Conservation (phyloP, 805 yeast genomes). For the Candida coquimbonensis region DNA sequence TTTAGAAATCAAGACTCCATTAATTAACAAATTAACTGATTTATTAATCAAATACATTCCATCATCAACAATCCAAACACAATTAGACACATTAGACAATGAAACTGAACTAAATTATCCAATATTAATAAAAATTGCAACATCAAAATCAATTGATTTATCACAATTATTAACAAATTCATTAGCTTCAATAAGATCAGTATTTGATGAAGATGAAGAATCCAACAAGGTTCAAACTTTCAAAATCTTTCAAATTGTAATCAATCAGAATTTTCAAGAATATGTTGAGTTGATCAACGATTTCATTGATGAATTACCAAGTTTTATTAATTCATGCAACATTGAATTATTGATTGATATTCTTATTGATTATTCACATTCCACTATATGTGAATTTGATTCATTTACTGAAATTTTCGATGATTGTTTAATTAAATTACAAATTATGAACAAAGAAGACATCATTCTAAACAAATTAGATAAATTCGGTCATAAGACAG, state of each 20-base stretch:
- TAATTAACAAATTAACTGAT: constrained; percentile 15
- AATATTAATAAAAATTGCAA: constrained; percentile 10
- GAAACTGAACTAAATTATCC: constrained; percentile 7
- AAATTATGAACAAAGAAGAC: constrained; percentile 14
- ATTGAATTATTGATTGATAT: constrained; percentile 28
- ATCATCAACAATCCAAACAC: constrained; percentile 4
- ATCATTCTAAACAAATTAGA: constrained; percentile 28
- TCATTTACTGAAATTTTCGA: constrained; percentile 27
- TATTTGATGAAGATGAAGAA: constrained; percentile 17
- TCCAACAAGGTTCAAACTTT: constrained; percentile 20
- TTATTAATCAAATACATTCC: constrained; percentile 17
- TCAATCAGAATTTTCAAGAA: constrained; percentile 17
- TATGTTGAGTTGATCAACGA: constrained; percentile 24
- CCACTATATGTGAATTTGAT: constrained; percentile 15
- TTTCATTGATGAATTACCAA: constrained; percentile 30
- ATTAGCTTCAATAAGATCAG: constrained; percentile 14
- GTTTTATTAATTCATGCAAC: constrained; percentile 24
- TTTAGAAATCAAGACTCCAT: constrained; percentile 11
- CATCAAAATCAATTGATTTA: constrained; percentile 5
- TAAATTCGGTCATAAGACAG: constrained; percentile 23
- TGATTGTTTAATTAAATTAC: constrained; percentile 19
- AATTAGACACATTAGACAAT: constrained; percentile 6
- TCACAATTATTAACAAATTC: constrained; percentile 12
- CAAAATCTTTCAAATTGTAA: constrained; percentile 21
- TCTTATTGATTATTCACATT: constrained; percentile 27